Evolutionary conservation across 495 filamentous ascomycete species (phyloP).

Genomic region (Podospora anserina): DNA sequence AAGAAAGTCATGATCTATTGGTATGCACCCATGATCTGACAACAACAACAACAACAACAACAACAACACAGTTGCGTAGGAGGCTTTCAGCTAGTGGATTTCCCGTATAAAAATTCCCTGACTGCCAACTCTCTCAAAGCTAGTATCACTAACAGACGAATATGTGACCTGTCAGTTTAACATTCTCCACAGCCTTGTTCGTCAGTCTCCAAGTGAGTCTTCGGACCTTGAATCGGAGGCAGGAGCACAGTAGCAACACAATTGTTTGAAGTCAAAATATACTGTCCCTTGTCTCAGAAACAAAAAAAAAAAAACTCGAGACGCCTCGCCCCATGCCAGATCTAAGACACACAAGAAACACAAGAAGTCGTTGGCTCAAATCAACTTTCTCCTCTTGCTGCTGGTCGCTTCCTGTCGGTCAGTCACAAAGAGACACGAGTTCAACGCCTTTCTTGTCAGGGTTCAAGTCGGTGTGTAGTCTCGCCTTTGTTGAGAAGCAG

Average conservation of each 20-base stretch:
- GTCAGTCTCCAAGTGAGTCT: no score
- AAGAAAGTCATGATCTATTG: not conserved
- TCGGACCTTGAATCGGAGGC: no score
- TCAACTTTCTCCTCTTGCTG: not conserved
- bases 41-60: not conserved
- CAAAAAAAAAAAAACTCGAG: not conserved
- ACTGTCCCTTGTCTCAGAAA: not conserved
- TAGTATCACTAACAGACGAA: no score
- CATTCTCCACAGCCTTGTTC: no score
- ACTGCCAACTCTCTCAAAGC: not conserved
- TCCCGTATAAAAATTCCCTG: not conserved
- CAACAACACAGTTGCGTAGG: not conserved
- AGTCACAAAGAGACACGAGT: not conserved
- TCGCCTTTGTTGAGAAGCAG: not conserved
- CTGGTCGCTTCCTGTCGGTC: not conserved
- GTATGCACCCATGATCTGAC: not conserved
- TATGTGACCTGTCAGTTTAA: no score
- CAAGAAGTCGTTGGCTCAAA: not conserved
- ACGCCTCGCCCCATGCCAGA: slow-evolving; percentile 5
- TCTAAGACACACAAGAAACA: not conserved
- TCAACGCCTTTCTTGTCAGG: not conserved
- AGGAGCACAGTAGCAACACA: no score
- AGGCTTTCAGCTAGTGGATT: not conserved
- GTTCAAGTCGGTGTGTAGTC: not conserved
- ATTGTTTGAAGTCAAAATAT: no score